Base-by-base conservation (phyloP, 139 green algal species). In the Trebouxia sp. region DNA sequence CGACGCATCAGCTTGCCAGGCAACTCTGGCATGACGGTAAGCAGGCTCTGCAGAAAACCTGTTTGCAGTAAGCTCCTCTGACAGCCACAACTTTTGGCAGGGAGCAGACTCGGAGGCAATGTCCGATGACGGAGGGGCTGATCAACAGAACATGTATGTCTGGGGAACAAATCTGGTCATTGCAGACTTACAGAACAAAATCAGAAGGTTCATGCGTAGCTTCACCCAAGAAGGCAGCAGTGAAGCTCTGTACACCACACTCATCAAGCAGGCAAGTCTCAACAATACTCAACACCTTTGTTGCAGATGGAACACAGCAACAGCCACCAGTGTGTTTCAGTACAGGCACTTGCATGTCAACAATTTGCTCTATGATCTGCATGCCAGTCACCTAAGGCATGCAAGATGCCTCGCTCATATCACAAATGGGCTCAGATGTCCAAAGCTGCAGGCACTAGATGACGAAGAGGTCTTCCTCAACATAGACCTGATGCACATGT, bases 81-180 rank as follows among this genome's bases (percentile, higher is more conserved):
- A 6, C 32, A 24, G 26, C 20, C 37, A 30, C 20, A 17, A 28
- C 32, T 43, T 42, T 10, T 72, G 32, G 26, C 62, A 72, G 62
- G 69, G 43, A 39, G 69, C 41, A 41, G 69, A 77, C 41, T 77
- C 41, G n/a, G 41, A 77, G n/a, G 62, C 38, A 37, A 26, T 66
- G 39, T 83, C 78, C 41, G 78, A 58, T 28, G 47, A 41, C 24
- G 70, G 30, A 17, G 65, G 70, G 6, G 43, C 37, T n/a, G 65
- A 78, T 24, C 65, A 83, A 24, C 37, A 75, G 30, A 62, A 83
- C 35, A 76, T 89, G 17, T 96, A 88, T 79, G 89, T 98, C 38
- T 98, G 95, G 95, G 95, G 95, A 45, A 98, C 95, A 43, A 93
- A 90, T 75, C 82, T 98, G 37, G 92, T 88, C 67, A 83, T 92